phyloP scores from a whole-genome alignment of 495 filamentous ascomycete species.

The Rostrohypoxylon terebratum region DNA sequence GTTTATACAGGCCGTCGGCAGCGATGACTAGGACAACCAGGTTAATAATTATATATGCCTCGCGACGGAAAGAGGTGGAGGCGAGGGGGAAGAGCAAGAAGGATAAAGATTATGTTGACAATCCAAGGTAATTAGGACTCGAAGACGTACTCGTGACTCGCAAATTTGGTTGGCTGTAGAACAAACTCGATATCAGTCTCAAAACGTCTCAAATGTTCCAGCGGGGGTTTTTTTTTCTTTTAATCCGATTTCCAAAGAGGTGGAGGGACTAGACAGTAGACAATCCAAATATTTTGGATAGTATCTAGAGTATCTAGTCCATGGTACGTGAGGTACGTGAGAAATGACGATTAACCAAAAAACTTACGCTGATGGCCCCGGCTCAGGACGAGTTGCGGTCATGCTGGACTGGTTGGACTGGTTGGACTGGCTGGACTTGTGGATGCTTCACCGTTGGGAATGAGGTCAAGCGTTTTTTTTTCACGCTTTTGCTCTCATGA shows the following conservation, averaged over 20 bases:
- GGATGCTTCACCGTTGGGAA: conserved; percentile 27
- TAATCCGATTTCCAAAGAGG: background rate
- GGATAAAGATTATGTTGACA: background rate
- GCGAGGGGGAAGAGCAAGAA: background rate
- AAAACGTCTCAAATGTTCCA: conserved; percentile 7
- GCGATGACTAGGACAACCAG: conserved; percentile 81
- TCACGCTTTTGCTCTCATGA: conserved; percentile 39
- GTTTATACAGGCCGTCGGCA: conserved; percentile 97
- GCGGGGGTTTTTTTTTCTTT: background rate
- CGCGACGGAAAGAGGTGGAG: background rate
- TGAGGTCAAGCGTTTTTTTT: conserved; percentile 33
- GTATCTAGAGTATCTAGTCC: no score
- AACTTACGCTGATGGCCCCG: conserved; percentile 50
- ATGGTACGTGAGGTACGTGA: background rate
- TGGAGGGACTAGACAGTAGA: background rate
- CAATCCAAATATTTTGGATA: no score
- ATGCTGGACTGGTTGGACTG: conserved; percentile 39
- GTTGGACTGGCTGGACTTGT: conserved; percentile 21
- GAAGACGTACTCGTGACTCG: conserved; percentile 71
- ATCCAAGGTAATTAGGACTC: background rate
- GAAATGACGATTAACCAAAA: background rate
- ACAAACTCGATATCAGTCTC: conserved; percentile 30
- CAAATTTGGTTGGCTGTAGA: conserved; percentile 68
- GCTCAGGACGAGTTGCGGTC: conserved; percentile 46
- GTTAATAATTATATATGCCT: conserved; percentile 26